phyloP scores from a whole-genome alignment of 768 basidiomycete species.

The Tricholoma terreum region DNA sequence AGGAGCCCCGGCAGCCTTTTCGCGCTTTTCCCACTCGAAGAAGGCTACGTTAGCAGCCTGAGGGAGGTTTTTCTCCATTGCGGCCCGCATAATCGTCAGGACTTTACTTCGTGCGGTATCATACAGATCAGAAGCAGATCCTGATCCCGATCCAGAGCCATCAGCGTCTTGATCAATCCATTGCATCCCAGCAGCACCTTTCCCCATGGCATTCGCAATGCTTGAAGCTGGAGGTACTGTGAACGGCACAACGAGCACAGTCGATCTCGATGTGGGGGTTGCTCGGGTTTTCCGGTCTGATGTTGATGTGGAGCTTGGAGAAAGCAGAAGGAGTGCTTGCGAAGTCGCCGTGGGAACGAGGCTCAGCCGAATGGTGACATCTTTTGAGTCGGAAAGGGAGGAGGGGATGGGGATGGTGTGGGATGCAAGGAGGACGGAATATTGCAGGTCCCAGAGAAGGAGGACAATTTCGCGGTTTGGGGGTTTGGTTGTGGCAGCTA shows the following conservation, averaged over 20 bases:
- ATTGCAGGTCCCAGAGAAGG: constrained; percentile 69
- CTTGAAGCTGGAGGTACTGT: constrained; percentile 52
- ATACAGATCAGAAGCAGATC: neutral
- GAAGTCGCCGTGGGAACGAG: constrained; percentile 35
- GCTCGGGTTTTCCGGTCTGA: constrained; percentile 18
- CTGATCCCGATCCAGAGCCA: neutral
- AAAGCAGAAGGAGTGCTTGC: constrained; percentile 52
- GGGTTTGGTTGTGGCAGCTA: constrained; percentile 40
- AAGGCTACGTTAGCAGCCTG: constrained; percentile 59
- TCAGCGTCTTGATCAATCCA: constrained; percentile 5
- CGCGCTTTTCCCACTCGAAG: constrained; percentile 53
- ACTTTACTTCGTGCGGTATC: constrained; percentile 15
- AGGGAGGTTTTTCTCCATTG: constrained; percentile 32
- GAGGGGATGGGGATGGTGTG: constrained; percentile 51
- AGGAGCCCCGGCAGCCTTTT: constrained; percentile 24
- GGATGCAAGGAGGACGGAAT: constrained; percentile 58
- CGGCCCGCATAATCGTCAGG: constrained; percentile 21
- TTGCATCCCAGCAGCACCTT: constrained; percentile 33
- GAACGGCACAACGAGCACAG: constrained; percentile 59
- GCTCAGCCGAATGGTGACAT: constrained; percentile 25
- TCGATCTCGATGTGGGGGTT: constrained; percentile 39
- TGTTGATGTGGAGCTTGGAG: constrained; percentile 27
- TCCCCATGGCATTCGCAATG: constrained; percentile 62
- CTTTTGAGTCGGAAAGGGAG: constrained; percentile 29
- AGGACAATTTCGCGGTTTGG: constrained; percentile 45